A percentile compares a stretch with the other conserved stretches of the same genome.
phyloP scores from a whole-genome alignment of 352 stramenopile species.

The Globisporangium sylvaticum region DNA sequence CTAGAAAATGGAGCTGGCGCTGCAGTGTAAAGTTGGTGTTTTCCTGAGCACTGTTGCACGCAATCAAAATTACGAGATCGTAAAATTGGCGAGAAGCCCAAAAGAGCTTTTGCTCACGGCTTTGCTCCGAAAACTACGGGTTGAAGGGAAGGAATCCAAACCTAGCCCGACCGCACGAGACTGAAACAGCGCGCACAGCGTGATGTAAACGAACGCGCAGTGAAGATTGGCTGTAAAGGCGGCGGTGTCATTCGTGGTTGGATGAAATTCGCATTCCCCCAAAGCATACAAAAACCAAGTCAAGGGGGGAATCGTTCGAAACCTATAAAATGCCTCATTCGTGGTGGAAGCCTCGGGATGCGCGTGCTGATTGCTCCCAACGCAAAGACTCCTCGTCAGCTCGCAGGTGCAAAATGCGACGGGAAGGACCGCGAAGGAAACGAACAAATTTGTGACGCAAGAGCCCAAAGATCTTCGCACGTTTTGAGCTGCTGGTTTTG shows the following conservation, averaged over 20 bases:
- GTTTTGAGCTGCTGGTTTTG: not conserved
- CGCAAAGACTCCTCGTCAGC: not conserved
- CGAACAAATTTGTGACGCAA: not conserved
- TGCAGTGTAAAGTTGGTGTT: too few species aligned
- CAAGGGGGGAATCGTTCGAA: too few species aligned
- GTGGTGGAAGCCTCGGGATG: too few species aligned
- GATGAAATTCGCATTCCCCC: too few species aligned
- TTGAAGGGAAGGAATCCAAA: not conserved
- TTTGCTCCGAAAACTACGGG: not conserved
- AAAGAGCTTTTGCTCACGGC: not conserved
- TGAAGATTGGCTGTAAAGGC: not conserved
- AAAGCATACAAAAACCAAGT: too few species aligned
- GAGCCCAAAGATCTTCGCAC: not conserved
- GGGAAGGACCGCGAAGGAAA: not conserved
- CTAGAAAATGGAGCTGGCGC: too few species aligned
- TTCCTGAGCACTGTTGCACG: too few species aligned
- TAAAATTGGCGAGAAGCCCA: too few species aligned
- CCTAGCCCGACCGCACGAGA: not conserved
- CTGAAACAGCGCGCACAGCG: not conserved
- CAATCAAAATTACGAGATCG: too few species aligned
- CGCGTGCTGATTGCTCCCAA: not conserved
- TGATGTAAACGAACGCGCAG: not conserved
- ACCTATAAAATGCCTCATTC: too few species aligned
- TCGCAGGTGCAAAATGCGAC: not conserved
- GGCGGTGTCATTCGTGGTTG: not conserved